phyloP scores from a whole-genome alignment of 1,284 basidiomycete species.

The Caloboletus firmus region DNA sequence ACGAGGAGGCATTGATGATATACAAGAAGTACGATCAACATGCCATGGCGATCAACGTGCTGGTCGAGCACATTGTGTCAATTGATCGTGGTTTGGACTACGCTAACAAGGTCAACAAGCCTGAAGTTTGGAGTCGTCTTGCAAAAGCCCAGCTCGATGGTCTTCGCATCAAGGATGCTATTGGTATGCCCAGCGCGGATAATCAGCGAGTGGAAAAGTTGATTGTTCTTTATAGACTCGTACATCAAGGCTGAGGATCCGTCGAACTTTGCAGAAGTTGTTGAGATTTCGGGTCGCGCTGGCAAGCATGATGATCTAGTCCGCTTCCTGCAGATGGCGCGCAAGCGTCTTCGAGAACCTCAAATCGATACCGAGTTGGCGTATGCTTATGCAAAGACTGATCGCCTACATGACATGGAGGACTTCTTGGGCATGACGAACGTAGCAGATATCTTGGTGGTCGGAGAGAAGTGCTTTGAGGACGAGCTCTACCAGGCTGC shows the following conservation, averaged over 20 bases:
- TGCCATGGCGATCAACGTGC: slow-evolving; percentile 93
- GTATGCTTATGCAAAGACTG: slow-evolving; percentile 96
- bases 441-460: slow-evolving; percentile 93
- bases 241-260: slow-evolving; percentile 99
- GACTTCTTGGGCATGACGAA: slow-evolving; percentile 99
- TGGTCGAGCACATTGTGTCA: slow-evolving; percentile 98
- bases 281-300: slow-evolving; percentile 94
- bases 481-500: slow-evolving; percentile 98
- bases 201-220: background rate
- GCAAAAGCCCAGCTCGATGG: slow-evolving; percentile 99
- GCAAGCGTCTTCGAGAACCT: slow-evolving; percentile 95
- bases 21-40: slow-evolving; percentile 96
- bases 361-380: slow-evolving; percentile 98
- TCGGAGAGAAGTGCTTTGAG: slow-evolving; percentile 99
- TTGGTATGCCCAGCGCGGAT: slow-evolving; percentile 55
- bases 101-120: slow-evolving; percentile 95
- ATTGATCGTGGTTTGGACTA: slow-evolving; percentile 97
- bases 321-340: slow-evolving; percentile 98
- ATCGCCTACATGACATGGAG: slow-evolving; percentile 98
- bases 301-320: slow-evolving; percentile 99
- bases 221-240: slow-evolving; percentile 62
- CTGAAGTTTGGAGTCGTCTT: slow-evolving; percentile 95
- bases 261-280: slow-evolving; percentile 93
- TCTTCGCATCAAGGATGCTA: slow-evolving; percentile 96
- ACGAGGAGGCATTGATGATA: slow-evolving; percentile 96